phyloP scores from a whole-genome alignment of 1,139 yeast genomes.

The Debaryomyces coudertii region DNA sequence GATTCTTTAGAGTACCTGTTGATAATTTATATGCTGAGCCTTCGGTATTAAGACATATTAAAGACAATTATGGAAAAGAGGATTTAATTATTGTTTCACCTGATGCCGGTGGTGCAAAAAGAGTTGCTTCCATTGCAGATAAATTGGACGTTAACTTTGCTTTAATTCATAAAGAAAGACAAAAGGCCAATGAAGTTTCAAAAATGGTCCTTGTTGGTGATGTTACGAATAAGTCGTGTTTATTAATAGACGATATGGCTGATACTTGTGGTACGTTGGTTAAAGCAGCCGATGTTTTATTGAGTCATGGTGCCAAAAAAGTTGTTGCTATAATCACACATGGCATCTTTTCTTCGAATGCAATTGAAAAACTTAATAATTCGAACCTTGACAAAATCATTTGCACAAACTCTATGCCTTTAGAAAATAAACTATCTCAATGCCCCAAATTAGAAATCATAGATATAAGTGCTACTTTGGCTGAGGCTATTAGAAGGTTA shows the following conservation, averaged over 20 bases:
- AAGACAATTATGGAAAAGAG: constrained; percentile 64
- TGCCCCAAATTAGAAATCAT: constrained; percentile 81
- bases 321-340: constrained; percentile 97
- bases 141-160: constrained; percentile 92
- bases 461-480: constrained; percentile 86
- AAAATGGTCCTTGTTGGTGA: constrained; percentile 97
- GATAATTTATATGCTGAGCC: constrained; percentile 97
- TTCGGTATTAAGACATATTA: constrained; percentile 83
- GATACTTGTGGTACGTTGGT: constrained; percentile 97
- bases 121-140: constrained; percentile 96
- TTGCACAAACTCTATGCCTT: constrained; percentile 94
- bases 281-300: constrained; percentile 89
- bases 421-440: constrained; percentile 67
- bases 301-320: constrained; percentile 77
- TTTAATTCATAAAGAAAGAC: constrained; percentile 94
- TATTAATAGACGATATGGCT: constrained; percentile 97
- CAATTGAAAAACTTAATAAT: constrained; percentile 78
- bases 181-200: constrained; percentile 90
- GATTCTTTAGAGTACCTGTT: constrained; percentile 94
- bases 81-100: constrained; percentile 91
- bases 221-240: constrained; percentile 82
- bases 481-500: constrained; percentile 94
- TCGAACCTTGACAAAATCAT: constrained; percentile 79
- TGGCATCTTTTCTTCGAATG: constrained; percentile 89
- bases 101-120: constrained; percentile 98